Evolutionary conservation across 2,329 filamentous ascomycete species (phyloP), one percentile per base, ranked within the genome.

Genomic region (Aaosphaeria arxii): DNA sequence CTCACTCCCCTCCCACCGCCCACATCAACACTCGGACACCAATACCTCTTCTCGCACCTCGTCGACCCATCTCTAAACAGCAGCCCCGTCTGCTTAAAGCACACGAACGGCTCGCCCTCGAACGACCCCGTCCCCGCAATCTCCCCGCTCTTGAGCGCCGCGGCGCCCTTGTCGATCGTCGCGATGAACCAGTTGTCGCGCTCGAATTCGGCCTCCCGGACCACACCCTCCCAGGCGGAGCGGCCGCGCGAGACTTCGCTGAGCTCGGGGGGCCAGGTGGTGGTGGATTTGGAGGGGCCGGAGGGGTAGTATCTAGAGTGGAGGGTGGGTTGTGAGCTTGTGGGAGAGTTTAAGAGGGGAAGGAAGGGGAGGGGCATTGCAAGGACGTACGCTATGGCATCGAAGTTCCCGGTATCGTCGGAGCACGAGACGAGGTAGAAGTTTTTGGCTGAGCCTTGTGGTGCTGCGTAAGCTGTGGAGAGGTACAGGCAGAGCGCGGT

Each of bases 381-480:
- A 24, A 24, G 17, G 17, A 24, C 17, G 17, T 24, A 24, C 17
- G 46, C 46, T 35, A 48, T 45, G 6, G 46, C 46, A 29, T 48
- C 46, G 42, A 41, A 48, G 36, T 32, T 30, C 32, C 33, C 40
- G 17, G 40, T 7, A 1, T 39, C 44, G 31, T 48, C 46, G 17
- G 36, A 36, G 38, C 46, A 48, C n/a, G 46, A 41, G 36, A 48
- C 30, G 36, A 48, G 42, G 38, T 48, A 48, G 46, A 48, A 48
- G 30, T 44, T 48, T 17, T 41, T 44, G n/a, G 42, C 11, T 6
- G 46, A 48, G 36, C 42, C 42, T 40, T 40, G 39, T 9, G 39
- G 9, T 11, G 39, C 39, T 11, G 39, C 39, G 7, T 2, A 13
- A 4, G 11, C 7, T 40, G 24, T 9, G 24, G 9, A 13, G 33